Conservation (phyloP, 225 moss, liverwort and hornwort genomes). For the Rhytidiadelphus loreus region DNA sequence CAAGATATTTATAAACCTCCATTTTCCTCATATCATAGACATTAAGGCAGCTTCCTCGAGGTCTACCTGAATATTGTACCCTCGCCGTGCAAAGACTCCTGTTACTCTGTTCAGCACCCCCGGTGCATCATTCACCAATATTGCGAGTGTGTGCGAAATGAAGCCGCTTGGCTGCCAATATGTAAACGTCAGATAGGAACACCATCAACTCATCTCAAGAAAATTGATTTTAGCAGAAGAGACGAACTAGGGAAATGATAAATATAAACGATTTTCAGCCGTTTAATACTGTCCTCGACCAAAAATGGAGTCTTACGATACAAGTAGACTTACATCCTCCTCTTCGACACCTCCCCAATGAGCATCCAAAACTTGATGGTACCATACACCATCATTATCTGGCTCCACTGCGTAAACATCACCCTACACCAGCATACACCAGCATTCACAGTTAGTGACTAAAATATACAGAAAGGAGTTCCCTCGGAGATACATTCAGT, state of each 20-base stretch:
- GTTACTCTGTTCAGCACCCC: constrained; percentile 91
- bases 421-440: constrained; percentile 50
- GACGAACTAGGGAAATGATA: not conserved
- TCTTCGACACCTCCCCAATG: constrained; percentile 81
- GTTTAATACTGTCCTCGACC: not conserved
- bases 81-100: constrained; percentile 81
- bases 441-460: not conserved
- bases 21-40: not conserved
- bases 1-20: not conserved
- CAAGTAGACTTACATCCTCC: constrained; percentile 49
- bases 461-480: not conserved
- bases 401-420: constrained; percentile 93
- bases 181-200: not conserved
- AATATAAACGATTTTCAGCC: not conserved
- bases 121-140: constrained; percentile 84
- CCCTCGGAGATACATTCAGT: not conserved
- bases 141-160: constrained; percentile 66
- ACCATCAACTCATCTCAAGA: not conserved
- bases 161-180: constrained; percentile 56
- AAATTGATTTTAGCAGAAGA: not conserved
- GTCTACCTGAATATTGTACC: constrained; percentile 83
- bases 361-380: constrained; percentile 86
- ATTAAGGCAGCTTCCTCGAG: not conserved
- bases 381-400: constrained; percentile 89
- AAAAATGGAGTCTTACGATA: not conserved